Evolutionary conservation across 2,329 filamentous ascomycete genomes (phyloP).

Genomic region (Corinectria fuckeliana): DNA sequence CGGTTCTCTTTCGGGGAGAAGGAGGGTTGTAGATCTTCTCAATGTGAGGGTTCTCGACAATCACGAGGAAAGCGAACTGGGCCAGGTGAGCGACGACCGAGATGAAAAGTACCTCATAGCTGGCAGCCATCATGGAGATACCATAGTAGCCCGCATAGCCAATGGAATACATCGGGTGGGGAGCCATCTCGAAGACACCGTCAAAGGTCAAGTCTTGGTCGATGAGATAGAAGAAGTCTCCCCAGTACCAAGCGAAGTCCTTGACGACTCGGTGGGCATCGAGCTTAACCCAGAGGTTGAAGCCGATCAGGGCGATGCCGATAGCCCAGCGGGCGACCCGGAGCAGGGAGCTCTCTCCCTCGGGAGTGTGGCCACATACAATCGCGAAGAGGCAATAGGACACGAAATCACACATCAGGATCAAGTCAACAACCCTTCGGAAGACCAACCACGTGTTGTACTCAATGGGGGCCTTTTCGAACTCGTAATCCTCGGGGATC

Average conservation of each 20-base stretch:
- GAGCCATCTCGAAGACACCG: slow-evolving; percentile 98
- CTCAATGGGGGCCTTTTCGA: slow-evolving; percentile 91
- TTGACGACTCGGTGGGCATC: slow-evolving; percentile 98
- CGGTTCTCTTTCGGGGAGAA: slow-evolving; percentile 68
- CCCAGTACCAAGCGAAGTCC: slow-evolving; percentile 99
- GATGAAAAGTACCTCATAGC: slow-evolving; percentile 96
- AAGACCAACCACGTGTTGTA: slow-evolving; percentile 99
- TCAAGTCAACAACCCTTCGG: slow-evolving; percentile 91
- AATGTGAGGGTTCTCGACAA: slow-evolving; percentile 97
- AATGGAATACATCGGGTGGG: slow-evolving; percentile 98
- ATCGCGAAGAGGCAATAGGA: slow-evolving; percentile 97
- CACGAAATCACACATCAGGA: slow-evolving; percentile 98
- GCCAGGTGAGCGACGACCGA: slow-evolving; percentile 93
- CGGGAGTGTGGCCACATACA: slow-evolving; percentile 79
- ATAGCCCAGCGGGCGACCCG: slow-evolving; percentile 77
- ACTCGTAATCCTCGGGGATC: slow-evolving; percentile 90
- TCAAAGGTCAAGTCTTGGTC: slow-evolving; percentile 98
- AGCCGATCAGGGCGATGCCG: slow-evolving; percentile 81
- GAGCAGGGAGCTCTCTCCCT: slow-evolving; percentile 72
- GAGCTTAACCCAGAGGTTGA: slow-evolving; percentile 98
- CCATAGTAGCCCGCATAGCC: slow-evolving; percentile 98
- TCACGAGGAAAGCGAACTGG: slow-evolving; percentile 89
- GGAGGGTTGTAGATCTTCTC: slow-evolving; percentile 97
- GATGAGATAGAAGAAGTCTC: slow-evolving; percentile 98
- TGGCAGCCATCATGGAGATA: slow-evolving; percentile 97